phyloP scores from a whole-genome alignment of 805 yeast genomes.

The Wickerhamomyces chambardii region DNA sequence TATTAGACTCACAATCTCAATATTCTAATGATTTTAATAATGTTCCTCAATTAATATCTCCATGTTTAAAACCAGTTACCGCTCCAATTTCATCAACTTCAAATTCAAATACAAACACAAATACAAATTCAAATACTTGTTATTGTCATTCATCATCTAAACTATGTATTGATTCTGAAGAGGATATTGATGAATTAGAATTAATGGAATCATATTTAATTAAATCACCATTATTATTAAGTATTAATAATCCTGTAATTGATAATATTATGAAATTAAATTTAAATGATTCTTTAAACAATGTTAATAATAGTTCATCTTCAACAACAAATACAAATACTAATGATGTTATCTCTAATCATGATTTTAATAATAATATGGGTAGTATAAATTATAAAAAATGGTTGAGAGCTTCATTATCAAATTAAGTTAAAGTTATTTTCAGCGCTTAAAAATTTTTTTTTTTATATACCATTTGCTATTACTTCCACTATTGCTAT shows the following conservation, averaged over 20 bases:
- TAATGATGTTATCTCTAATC: background rate
- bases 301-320: background rate
- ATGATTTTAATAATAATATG: background rate
- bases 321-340: background rate
- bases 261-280: background rate
- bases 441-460: background rate
- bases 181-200: background rate
- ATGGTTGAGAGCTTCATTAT: conserved; percentile 10
- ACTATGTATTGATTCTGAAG: background rate
- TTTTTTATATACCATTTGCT: background rate
- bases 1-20: conserved; percentile 17
- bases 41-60: conserved; percentile 19
- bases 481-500: too few relatives aligned
- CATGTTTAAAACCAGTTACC: conserved; percentile 18
- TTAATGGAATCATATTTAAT: conserved; percentile 9
- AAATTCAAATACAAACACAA: background rate
- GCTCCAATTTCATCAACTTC: conserved; percentile 3
- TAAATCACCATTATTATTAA: conserved; percentile 16
- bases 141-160: too few relatives aligned
- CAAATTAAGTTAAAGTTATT: background rate
- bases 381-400: conserved; percentile 14
- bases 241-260: background rate
- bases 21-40: conserved; percentile 12
- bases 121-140: background rate
- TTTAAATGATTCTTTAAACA: background rate